Evolutionary conservation across 2,329 filamentous ascomycete genomes (phyloP).

Genomic region (Neobulgaria alba): DNA sequence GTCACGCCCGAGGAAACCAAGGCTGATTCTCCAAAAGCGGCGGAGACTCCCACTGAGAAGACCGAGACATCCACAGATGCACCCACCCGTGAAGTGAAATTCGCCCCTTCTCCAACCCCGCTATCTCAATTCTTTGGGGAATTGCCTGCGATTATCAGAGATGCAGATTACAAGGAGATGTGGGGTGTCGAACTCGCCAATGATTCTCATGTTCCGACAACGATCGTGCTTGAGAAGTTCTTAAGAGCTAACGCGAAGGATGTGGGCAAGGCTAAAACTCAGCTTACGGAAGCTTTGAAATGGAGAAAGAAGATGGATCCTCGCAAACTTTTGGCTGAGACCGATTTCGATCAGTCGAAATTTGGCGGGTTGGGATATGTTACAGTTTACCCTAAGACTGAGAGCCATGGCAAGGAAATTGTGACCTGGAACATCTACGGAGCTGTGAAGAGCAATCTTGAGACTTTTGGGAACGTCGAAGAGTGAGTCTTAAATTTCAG

Average conservation of each 20-base stretch:
- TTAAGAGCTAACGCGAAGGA: slow-evolving; percentile 82
- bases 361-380: slow-evolving; percentile 77
- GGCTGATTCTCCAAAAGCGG: slow-evolving; percentile 7
- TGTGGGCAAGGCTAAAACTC: slow-evolving; percentile 62
- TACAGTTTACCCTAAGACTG: slow-evolving; percentile 54
- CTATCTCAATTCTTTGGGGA: slow-evolving; percentile 49
- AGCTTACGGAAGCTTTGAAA: slow-evolving; percentile 69
- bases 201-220: slow-evolving; percentile 57
- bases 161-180: slow-evolving; percentile 63
- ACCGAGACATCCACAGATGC: slow-evolving; percentile 3
- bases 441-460: slow-evolving; percentile 68
- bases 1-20: slow-evolving; percentile 11
- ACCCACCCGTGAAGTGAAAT: background rate
- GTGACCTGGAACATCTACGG: slow-evolving; percentile 95
- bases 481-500: slow-evolving; percentile 62
- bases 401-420: slow-evolving; percentile 47
- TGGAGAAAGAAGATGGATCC: slow-evolving; percentile 78
- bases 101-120: too few relatives aligned
- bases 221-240: slow-evolving; percentile 86
- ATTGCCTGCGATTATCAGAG: slow-evolving; percentile 48
- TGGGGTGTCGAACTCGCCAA: slow-evolving; percentile 66
- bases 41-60: slow-evolving; percentile 2
- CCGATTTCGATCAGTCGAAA: slow-evolving; percentile 56
- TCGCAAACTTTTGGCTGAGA: slow-evolving; percentile 51
- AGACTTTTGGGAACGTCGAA: slow-evolving; percentile 72